phyloP scores from a whole-genome alignment of 768 basidiomycete genomes.

The Tricholoma sp. region DNA sequence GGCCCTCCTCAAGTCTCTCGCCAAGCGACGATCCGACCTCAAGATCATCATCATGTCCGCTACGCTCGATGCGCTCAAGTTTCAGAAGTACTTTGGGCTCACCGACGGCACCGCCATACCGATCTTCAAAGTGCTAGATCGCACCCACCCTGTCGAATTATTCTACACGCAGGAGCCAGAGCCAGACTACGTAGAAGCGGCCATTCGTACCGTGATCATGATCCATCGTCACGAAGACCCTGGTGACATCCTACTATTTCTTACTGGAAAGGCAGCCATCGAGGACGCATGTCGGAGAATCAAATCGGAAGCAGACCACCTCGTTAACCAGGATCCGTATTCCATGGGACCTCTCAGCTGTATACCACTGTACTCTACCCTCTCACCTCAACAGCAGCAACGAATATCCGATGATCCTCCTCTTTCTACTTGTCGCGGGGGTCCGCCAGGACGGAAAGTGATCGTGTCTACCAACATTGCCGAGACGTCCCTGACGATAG shows the following conservation, averaged over 20 bases:
- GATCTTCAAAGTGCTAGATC: slow-evolving; percentile 86
- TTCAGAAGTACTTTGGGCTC: slow-evolving; percentile 87
- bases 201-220: slow-evolving; percentile 94
- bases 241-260: slow-evolving; percentile 90
- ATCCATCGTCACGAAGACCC: slow-evolving; percentile 94
- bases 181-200: slow-evolving; percentile 94
- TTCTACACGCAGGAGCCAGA: slow-evolving; percentile 93
- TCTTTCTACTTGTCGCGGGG: slow-evolving; percentile 57
- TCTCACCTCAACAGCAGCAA: slow-evolving; percentile 93
- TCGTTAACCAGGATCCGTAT: slow-evolving; percentile 63
- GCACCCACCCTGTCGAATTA: slow-evolving; percentile 94
- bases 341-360: slow-evolving; percentile 84
- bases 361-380: slow-evolving; percentile 91
- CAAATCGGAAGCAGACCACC: slow-evolving; percentile 82
- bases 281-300: slow-evolving; percentile 95
- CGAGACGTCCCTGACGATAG: slow-evolving; percentile 95
- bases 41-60: slow-evolving; percentile 99
- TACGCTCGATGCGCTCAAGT: slow-evolving; percentile 94
- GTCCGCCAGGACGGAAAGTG: slow-evolving; percentile 88
- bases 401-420: slow-evolving; percentile 86
- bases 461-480: slow-evolving; percentile 97
- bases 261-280: slow-evolving; percentile 98
- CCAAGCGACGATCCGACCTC: slow-evolving; percentile 76
- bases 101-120: slow-evolving; percentile 51
- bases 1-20: slow-evolving; percentile 87